phyloP scores from a whole-genome alignment of 805 yeast species.

The Yarrowia sp. region DNA sequence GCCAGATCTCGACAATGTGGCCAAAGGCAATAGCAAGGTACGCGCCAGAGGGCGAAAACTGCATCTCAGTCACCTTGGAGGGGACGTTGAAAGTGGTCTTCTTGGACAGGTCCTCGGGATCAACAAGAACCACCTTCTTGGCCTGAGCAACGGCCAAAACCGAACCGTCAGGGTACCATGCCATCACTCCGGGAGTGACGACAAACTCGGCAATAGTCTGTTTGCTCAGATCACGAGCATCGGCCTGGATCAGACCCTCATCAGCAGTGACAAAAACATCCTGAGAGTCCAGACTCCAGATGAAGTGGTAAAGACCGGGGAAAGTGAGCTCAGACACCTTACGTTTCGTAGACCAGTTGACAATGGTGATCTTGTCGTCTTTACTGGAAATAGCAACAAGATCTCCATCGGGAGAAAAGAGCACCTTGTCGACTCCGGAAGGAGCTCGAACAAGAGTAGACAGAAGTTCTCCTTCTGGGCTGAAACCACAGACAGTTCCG shows the following conservation, averaged over 20 bases:
- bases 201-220: neutral
- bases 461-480: neutral
- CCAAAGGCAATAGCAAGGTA: conserved; percentile 66
- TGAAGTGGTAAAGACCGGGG: neutral
- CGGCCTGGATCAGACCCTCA: neutral
- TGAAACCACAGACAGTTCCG: conserved; percentile 15
- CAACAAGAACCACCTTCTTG: conserved; percentile 46
- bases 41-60: conserved; percentile 68
- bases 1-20: conserved; percentile 63
- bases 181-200: conserved; percentile 45
- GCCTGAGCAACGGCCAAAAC: conserved; percentile 67
- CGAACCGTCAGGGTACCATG: conserved; percentile 77
- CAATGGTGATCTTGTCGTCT: conserved; percentile 6
- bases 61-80: conserved; percentile 53
- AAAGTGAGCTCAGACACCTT: conserved; percentile 5
- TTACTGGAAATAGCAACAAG: conserved; percentile 18
- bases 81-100: conserved; percentile 35
- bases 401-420: conserved; percentile 1
- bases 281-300: conserved; percentile 16
- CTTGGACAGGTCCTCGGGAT: conserved; percentile 1
- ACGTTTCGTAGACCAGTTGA: conserved; percentile 14
- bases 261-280: neutral
- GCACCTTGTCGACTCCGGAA: neutral
- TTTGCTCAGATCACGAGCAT: neutral
- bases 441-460: conserved; percentile 8